Base-by-base conservation (phyloP, 345 rosid genomes). In the Rhodamnia rubescens region DNA sequence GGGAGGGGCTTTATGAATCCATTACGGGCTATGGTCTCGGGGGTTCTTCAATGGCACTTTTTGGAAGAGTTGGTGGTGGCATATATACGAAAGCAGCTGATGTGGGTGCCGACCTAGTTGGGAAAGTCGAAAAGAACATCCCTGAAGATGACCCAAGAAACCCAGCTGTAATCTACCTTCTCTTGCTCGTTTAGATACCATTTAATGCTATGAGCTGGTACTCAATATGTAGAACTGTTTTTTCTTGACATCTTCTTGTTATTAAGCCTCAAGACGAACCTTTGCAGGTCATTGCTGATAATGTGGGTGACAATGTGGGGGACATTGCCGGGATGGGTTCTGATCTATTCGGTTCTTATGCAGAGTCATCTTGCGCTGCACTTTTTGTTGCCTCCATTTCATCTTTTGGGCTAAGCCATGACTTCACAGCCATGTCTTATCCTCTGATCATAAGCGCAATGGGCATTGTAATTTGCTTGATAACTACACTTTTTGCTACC, bases 301-400 rank as follows among this genome's bases (percentile, higher is more conserved):
- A 94, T 75, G 95, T 94, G 88, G 95, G 95, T 27, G 92, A 94
- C 89, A 94, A 94, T 54, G 96, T 94, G 52, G 96, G 96, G 75
- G 96, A 93, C 40, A 93, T 94, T 87, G 93, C 93, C 1, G 96
- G 96, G 27, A 94, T 93, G 96, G 96, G 96, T 44, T 93, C 92
- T 49, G 95, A 93, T 53, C 88, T 94, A 11, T 94, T 93, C 14
- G 95, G 95, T 2, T 94, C 96, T 53, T 94, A 94, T 81, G 95
- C 96, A 20, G 95, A 94, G 83, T 89, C 96, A 81, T 90, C 95
- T 4, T 93, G 96, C 81, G 96, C 96, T 11, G 94, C 96, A 5
- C 93, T 94, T 42, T 91, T 93, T 74, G 94, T 94, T 69, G 94
- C 96, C 69, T 94, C 94, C 0, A 92, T 94, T 84, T 94, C 96